Evolutionary conservation across 257 asterid genomes (phyloP).

Genomic region (Ehretia macrophylla): DNA sequence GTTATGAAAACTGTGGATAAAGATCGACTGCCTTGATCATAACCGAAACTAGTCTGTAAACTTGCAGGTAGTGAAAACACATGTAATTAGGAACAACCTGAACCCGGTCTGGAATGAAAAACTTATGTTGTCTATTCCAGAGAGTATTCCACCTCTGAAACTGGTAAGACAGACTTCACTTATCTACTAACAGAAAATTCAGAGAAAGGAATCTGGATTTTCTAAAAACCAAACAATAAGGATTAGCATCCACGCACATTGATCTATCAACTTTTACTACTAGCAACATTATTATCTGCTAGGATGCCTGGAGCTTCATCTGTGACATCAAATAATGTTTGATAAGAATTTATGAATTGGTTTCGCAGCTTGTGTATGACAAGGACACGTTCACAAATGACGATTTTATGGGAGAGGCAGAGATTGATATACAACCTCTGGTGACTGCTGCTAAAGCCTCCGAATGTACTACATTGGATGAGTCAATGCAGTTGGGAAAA

Average conservation of each 20-base stretch:
- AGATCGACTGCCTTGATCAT: neutral
- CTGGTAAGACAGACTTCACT: constrained; percentile 39
- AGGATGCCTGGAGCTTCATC: too few species aligned
- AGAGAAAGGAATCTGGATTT: too few species aligned
- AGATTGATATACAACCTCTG: constrained; percentile 75
- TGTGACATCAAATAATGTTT: too few species aligned
- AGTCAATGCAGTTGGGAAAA: constrained; percentile 44
- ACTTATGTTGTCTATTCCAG: constrained; percentile 92
- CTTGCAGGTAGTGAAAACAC: constrained; percentile 79
- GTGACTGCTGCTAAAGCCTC: constrained; percentile 77
- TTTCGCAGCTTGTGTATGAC: constrained; percentile 75
- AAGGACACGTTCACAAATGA: constrained; percentile 86
- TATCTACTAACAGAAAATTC: too few species aligned
- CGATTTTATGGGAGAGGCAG: constrained; percentile 94
- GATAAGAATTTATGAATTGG: neutral
- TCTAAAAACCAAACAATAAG: too few species aligned
- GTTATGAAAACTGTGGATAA: too few species aligned
- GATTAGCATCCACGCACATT: too few species aligned
- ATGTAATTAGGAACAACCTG: constrained; percentile 79
- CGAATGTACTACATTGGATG: constrained; percentile 26
- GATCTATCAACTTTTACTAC: too few species aligned
- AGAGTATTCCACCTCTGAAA: constrained; percentile 71
- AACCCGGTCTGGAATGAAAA: constrained; percentile 94
- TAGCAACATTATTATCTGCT: too few species aligned
- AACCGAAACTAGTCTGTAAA: neutral